A percentile compares a stretch with the other conserved stretches of the same genome.
phyloP scores from a whole-genome alignment of 2,329 filamentous ascomycete species.

The Trichoderma sp. region DNA sequence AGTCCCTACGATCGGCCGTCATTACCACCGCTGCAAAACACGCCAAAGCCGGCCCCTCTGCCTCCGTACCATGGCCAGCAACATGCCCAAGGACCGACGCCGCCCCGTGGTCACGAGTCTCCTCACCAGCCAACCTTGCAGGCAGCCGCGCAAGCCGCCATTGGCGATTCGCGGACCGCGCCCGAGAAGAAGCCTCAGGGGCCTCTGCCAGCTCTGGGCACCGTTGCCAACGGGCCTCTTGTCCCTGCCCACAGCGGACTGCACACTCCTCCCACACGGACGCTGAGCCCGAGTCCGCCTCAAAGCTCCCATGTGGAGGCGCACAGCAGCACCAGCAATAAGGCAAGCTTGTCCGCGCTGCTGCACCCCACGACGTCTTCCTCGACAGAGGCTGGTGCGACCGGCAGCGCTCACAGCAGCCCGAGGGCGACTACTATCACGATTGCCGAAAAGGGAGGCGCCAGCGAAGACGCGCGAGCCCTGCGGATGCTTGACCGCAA shows the following conservation, averaged over 20 bases:
- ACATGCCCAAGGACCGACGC: constrained; percentile 42
- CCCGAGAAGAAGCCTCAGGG: constrained; percentile 46
- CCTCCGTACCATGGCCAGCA: constrained; percentile 41
- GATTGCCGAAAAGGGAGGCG: constrained; percentile 45
- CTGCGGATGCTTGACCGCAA: constrained; percentile 66
- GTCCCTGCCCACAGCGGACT: constrained; percentile 38
- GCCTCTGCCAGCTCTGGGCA: constrained; percentile 48
- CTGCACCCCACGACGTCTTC: constrained; percentile 52
- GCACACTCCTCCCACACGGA: constrained; percentile 49
- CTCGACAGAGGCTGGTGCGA: constrained; percentile 50
- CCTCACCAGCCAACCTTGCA: constrained; percentile 51
- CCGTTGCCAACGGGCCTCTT: constrained; percentile 38
- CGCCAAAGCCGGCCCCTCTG: constrained; percentile 35
- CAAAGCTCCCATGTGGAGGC: constrained; percentile 45
- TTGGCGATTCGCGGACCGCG: constrained; percentile 45
- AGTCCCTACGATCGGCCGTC: constrained; percentile 41
- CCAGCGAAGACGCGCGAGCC: constrained; percentile 65
- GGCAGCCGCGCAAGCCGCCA: constrained; percentile 47
- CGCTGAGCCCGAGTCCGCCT: constrained; percentile 53
- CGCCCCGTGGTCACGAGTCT: constrained; percentile 44
- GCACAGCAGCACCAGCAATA: constrained; percentile 37
- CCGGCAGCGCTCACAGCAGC: constrained; percentile 48
- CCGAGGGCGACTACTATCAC: constrained; percentile 37
- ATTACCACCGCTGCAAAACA: constrained; percentile 43
- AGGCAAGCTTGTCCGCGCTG: constrained; percentile 53